A percentile compares a stretch with the other conserved stretches of the same genome.
These are phyloP conservation scores for Aquilaria yunnanensis DNA, from an alignment of 345 rosid genomes.

Conservation along the genomic window DNA sequence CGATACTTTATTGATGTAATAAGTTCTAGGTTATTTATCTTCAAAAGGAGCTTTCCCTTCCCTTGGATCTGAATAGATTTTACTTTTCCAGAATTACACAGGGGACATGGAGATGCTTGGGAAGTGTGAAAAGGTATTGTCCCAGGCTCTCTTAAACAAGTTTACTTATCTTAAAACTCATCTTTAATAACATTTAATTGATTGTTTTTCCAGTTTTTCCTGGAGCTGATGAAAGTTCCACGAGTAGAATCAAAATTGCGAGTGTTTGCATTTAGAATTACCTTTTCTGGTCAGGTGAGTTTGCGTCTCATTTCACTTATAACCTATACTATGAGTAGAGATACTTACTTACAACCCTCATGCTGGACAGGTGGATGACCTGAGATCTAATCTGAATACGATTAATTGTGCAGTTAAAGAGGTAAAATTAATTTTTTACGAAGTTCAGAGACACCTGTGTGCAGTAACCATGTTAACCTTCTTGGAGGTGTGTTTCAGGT, in stretches of 20 bases:
- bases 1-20: too few relatives aligned
- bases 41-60: too few relatives aligned
- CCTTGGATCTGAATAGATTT: not conserved
- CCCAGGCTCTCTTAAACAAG: slow-evolving; percentile 14
- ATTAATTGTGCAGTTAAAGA: slow-evolving; percentile 70
- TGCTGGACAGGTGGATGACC: slow-evolving; percentile 64
- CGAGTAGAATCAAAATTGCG: slow-evolving; percentile 92
- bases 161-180: slow-evolving; percentile 4
- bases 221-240: slow-evolving; percentile 94
- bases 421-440: slow-evolving; percentile 35
- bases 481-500: slow-evolving; percentile 40
- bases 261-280: slow-evolving; percentile 90
- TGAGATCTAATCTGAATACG: slow-evolving; percentile 57
- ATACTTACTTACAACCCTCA: slow-evolving; percentile 8
- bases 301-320: slow-evolving; percentile 11
- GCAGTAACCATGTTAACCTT: slow-evolving; percentile 11
- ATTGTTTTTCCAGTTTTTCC: slow-evolving; percentile 64
- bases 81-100: slow-evolving; percentile 60
- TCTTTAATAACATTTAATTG: slow-evolving; percentile 17
- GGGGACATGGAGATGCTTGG: slow-evolving; percentile 93
- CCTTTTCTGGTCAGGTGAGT: slow-evolving; percentile 81
- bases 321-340: not conserved
- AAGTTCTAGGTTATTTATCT: too few relatives aligned
- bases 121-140: slow-evolving; percentile 88
- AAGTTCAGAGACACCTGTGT: slow-evolving; percentile 15